Conservation (phyloP, 1,284 basidiomycete species). For the Coniophora puteana region DNA sequence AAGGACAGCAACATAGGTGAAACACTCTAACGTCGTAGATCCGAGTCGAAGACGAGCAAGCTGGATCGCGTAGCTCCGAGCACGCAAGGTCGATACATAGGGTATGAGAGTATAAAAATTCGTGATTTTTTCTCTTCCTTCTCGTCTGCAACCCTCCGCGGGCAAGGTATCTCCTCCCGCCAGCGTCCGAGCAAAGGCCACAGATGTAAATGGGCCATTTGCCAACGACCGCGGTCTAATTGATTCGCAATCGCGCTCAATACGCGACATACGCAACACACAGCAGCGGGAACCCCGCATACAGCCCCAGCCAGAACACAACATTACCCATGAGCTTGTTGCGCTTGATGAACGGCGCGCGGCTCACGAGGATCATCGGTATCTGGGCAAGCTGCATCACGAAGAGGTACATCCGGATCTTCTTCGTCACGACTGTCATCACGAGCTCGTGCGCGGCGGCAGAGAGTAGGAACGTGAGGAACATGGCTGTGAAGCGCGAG, state of each 20-base stretch:
- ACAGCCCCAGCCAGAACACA: slow-evolving; percentile 91
- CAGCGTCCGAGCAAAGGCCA: too few relatives aligned
- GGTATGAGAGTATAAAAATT: too few relatives aligned
- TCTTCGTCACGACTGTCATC: slow-evolving; percentile 94
- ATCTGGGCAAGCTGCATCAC: slow-evolving; percentile 83
- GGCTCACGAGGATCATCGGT: slow-evolving; percentile 83
- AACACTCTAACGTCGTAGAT: too few relatives aligned
- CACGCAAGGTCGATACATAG: too few relatives aligned
- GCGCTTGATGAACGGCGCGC: slow-evolving; percentile 70
- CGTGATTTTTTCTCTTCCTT: too few relatives aligned
- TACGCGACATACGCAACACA: slow-evolving; percentile 84
- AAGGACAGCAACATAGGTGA: too few relatives aligned
- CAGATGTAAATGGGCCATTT: too few relatives aligned
- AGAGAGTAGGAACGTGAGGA: slow-evolving; percentile 88
- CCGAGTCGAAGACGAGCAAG: too few relatives aligned
- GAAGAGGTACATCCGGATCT: slow-evolving; percentile 83
- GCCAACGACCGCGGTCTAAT: neutral
- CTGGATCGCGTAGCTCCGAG: too few relatives aligned
- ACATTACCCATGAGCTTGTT: slow-evolving; percentile 81
- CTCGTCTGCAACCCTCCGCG: too few relatives aligned
- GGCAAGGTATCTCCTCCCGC: too few relatives aligned
- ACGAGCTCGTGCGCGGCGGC: slow-evolving; percentile 92
- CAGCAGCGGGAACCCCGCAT: slow-evolving; percentile 89
- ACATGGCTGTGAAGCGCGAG: slow-evolving; percentile 78
- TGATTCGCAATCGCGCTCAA: slow-evolving; percentile 32